Base-by-base conservation (phyloP, 352 stramenopile genomes). In the Phytophthora palmivora region DNA sequence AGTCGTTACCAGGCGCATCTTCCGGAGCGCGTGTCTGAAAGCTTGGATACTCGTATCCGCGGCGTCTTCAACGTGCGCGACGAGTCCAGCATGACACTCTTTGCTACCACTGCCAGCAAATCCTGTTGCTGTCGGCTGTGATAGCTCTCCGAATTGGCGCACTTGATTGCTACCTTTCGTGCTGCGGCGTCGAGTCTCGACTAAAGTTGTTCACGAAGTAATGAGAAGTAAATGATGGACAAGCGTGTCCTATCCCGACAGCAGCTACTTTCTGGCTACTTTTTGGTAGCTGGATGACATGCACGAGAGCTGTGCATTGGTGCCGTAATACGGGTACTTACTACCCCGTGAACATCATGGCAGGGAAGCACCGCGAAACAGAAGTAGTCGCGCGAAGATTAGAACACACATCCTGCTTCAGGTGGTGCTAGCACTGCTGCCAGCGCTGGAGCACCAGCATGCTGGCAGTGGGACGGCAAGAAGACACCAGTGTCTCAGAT, bases 221-320 rank as follows among this genome's bases (percentile, higher is more conserved):
- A 28, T 28, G 24, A 28, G 24, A 3, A 6, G 24, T 6, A 28
- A 28, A 28, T 28, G 24, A 28, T 28, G 24, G 24, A 28, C 24
- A 28, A 28, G 24, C 36, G 6, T 28, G 24, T 28, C 24, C 24
- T 28, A 28, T 28, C 24, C 24, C 6, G 6, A 28, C 24, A 28
- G 16, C 38, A 28, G 24, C 55, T 48, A 63, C 43, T 58, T 58
- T 64, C 56, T 64, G 56, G 30, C 26, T 47, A 50, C 53, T 28
- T 46, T 44, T 11, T 34, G 39, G 42, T 45, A n/a, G 15, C 6
- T 45, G 21, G 22, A 36, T 60, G 39, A 51, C 48, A 33, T 33
- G 46, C 19, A 44, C n/a, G n/a, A 47, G 9, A 33, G 33, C 21
- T 45, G 15, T 34, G 22, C 21, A 22, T 45, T 30, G 9, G 5